Base-by-base conservation (phyloP, 192 early-diverging fungal species). In the Geosiphon pyriformis region DNA sequence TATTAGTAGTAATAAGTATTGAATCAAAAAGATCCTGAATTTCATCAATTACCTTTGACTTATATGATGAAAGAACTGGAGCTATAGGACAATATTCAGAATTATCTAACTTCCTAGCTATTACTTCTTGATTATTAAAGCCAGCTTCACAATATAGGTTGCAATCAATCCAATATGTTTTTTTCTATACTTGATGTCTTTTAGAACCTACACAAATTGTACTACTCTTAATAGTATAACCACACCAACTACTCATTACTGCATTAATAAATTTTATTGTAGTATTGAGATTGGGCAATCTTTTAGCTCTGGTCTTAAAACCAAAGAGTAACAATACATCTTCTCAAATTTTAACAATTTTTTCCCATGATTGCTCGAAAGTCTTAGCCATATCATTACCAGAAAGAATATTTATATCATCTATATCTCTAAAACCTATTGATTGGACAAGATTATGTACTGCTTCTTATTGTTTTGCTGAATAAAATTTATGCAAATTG, bases 401-500 rank as follows among this genome's bases (percentile, higher is more conserved):
- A 31, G 23, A 31, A 61, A 61, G 59, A 31, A 42, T 42, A 1
- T 31, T 42, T 42, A 18, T 59, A 23, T 59, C 58, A 59, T 59
- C 58, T 15, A 59, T 59, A 34, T 59, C 58, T 4, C 17, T 59
- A 18, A 59, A 59, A 20, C 58, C 58, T 34, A 32, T 34, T 2
- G 29, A 0, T 62, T 62, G 46, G 46, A 62, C 4, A 50, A 62
- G 42, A 27, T 62, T 30, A 46, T 62, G 46, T 49, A 62, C 46
- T 17, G 12, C 26, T 15, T 48, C 6, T 25, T 26, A 62, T 25
- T 62, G 47, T 62, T 62, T 62, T 48, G 12, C 37, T 27, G 25
- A 62, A 62, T 62, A 62, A 27, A 48, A 46, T 48, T 62, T 62
- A 27, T 50, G 26, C 12, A 62, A 62, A 62, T 62, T 22, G 25